Percentiles rank a stretch among this genome's conserved stretches.
phyloP scores from a whole-genome alignment of 2,329 filamentous ascomycete species.

The Alternaria postmessia region DNA sequence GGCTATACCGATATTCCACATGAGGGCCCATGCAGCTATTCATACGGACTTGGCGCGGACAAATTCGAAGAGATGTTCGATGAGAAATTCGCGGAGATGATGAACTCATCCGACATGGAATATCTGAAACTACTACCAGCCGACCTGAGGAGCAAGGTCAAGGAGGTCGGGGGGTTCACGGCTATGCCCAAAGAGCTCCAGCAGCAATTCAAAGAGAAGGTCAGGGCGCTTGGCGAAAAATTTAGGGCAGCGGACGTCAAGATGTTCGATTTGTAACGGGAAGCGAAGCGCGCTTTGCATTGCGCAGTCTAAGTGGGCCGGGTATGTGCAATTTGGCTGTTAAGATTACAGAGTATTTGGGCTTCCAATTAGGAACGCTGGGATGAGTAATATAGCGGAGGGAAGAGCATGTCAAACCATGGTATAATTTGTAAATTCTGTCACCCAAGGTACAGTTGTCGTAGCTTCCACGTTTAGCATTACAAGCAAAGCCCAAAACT shows the following conservation, averaged over 20 bases:
- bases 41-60: not conserved
- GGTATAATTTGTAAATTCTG: not conserved
- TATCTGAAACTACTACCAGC: not conserved
- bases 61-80: not conserved
- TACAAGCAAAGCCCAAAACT: not conserved
- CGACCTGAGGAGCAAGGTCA: not conserved
- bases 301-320: not conserved
- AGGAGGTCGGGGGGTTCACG: not conserved
- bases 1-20: constrained; percentile 9
- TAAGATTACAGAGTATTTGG: not conserved
- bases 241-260: not conserved
- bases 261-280: not conserved
- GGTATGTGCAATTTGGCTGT: not conserved
- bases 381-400: not conserved
- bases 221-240: not conserved
- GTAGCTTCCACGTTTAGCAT: not conserved
- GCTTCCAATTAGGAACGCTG: not conserved
- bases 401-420: not conserved
- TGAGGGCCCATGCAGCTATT: not conserved
- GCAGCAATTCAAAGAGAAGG: not conserved
- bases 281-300: not conserved
- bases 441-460: not conserved
- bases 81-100: not conserved
- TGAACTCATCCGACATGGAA: not conserved
- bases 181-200: not conserved